Evolutionary conservation across 169 alveolate genomes (phyloP), one percentile per base, ranked within the genome.

Genomic region (Plasmodium sp.): DNA sequence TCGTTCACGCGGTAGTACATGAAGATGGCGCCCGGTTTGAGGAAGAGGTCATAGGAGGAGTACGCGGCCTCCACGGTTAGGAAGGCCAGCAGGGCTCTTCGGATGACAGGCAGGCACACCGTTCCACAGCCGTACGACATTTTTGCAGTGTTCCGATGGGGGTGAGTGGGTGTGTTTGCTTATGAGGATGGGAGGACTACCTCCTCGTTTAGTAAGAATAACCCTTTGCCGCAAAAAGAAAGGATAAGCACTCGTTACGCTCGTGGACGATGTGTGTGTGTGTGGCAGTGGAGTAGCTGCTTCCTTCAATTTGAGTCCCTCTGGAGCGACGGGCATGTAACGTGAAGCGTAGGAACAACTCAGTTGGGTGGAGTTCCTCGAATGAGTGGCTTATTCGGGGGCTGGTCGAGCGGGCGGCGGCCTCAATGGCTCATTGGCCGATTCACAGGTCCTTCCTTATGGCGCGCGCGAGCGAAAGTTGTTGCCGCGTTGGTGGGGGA

Each of bases 111-210:
- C 18, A 85, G 67, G 45, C 93, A 74, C 27, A 85, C 74, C 27
- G 85, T 85, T 34, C 93, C 93, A 51, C 93, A 85, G 1, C 85
- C 93, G 67, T 85, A 85, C 16, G 93, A 85, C 93, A 85, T 85
- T 73, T 75, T 85, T 31, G 41, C 36, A 81, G 3, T 5, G 75
- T 62, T 62, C 9, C 75, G 33, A 5, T 62, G 5, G 75, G 75
- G 34, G 75, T n/a, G n/a, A n/a, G n/a, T n/a, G n/a, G n/a, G 34
- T 62, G 16, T 62, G 14, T 62, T 18, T 62, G 36, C 34, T 62
- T n/a, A 22, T 18, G 31, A 22, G 58, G 58, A 48, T 48, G 58
- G 2, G 10, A 2, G n/a, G n/a, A 12, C 58, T 48, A 0, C 58
- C 58, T 48, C 58, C 58, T 4, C 58, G 58, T 48, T 48, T 48